Percentiles rank a stretch among this genome's conserved stretches.
phyloP scores from a whole-genome alignment of 352 stramenopile species.

The Bremia lactucae region DNA sequence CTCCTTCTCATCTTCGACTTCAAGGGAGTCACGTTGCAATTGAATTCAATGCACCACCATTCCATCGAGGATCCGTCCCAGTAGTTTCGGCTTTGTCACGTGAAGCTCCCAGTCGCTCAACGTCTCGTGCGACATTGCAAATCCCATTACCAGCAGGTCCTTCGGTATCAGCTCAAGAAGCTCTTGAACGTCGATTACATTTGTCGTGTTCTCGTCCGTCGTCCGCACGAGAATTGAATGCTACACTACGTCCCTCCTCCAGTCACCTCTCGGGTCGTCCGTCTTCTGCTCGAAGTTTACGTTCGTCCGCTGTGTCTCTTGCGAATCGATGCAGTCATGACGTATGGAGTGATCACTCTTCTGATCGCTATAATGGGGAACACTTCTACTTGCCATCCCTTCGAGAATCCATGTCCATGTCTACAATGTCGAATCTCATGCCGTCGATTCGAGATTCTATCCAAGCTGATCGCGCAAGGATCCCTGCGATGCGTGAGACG shows the following conservation, averaged over 20 bases:
- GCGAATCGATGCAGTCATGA: constrained; percentile 7
- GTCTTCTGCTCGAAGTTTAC: neutral
- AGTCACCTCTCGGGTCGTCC: neutral
- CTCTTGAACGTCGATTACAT: neutral
- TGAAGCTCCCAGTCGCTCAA: neutral
- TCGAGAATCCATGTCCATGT: constrained; percentile 10
- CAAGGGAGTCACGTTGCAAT: neutral
- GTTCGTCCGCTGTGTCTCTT: neutral
- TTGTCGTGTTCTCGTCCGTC: constrained; percentile 1
- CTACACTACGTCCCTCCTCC: neutral
- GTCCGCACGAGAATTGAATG: neutral
- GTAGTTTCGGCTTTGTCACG: neutral
- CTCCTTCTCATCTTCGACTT: neutral
- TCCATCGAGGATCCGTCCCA: constrained; percentile 2
- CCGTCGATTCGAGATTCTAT: constrained; percentile 17
- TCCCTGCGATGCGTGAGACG: constrained; percentile 18
- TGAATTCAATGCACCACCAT: constrained; percentile 2
- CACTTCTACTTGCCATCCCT: constrained; percentile 9
- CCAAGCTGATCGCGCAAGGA: constrained; percentile 13
- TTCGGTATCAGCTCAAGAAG: neutral
- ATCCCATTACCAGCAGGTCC: constrained; percentile 1
- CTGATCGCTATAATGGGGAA: neutral
- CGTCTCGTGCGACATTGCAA: neutral
- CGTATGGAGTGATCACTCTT: neutral
- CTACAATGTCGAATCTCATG: constrained; percentile 5